Evolutionary conservation across 176 grass and related monocot genomes (phyloP), one percentile per base, ranked within the genome.

Genomic region (Typha latifolia): DNA sequence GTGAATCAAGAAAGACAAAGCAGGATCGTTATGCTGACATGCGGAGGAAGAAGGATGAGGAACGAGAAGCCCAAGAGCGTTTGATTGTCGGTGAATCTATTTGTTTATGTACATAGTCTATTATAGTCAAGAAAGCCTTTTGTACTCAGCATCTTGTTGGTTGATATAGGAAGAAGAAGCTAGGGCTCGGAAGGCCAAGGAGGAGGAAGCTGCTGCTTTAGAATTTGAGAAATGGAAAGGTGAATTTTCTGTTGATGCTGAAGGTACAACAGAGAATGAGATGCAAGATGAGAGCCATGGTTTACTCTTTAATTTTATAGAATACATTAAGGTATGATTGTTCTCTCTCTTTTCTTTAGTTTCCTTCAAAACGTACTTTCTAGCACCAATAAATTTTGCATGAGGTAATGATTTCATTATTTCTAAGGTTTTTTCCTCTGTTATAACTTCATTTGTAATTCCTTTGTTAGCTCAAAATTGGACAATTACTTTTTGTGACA

Each of bases 211-310:
- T 8, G 74, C 85, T 64, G 85, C 85, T 70, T 64, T 89, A 47
- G 93, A 96, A 68, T 96, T 96, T 84, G 88, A 97, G 29, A 91
- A 91, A 75, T 97, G 93, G 93, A 97, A 91, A 84, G 85, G 73
- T 5, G 93, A 81, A 26, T 91, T 96, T 71, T 96, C 93, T 47
- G 88, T 96, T 77, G 93, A 91, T 75, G 85, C 85, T 80, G 93
- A 96, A 84, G 92, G 92, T 74, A 89, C 82, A 53, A 96, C 93
- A 23, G 88, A 96, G 77, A 96, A 82, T 66, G 85, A 86, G 47
- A 82, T 62, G 15, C 93, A 86, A 77, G 88, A 89, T 47, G 80
- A 84, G 71, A 80, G 82, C 14, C 82, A 91, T 32, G 84, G 85
- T 24, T 84, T 89, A 48, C 88, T 96, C 59, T 74, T 80, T 51